Evolutionary conservation across 2,329 filamentous ascomycete genomes (phyloP).

Genomic region (Colletotrichum spaethianum): DNA sequence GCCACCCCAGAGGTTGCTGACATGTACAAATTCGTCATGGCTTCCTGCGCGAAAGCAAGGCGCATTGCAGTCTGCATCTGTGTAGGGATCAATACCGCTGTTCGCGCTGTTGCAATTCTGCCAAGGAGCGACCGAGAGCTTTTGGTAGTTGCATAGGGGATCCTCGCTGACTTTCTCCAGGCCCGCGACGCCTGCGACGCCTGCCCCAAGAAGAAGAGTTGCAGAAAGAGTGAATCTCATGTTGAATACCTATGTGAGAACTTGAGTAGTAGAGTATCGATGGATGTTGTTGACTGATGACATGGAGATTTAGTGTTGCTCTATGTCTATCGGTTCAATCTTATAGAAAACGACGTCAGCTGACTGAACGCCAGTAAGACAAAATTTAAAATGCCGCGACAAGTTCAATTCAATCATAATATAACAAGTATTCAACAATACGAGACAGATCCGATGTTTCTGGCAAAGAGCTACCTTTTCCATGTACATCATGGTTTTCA

Average conservation of each 20-base stretch:
- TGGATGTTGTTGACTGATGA: too few species aligned
- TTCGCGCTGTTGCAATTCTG: conserved; percentile 10
- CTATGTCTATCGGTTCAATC: too few species aligned
- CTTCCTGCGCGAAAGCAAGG: background rate
- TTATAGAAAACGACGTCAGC: too few species aligned
- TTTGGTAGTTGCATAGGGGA: conserved; percentile 19
- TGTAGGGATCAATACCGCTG: conserved; percentile 5
- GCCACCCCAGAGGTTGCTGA: conserved; percentile 11
- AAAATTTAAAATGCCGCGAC: too few species aligned
- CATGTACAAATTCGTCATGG: conserved; percentile 6
- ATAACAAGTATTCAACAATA: too few species aligned
- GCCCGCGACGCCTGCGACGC: conserved; percentile 2
- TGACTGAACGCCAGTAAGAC: too few species aligned
- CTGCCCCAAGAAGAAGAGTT: conserved; percentile 3
- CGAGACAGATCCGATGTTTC: too few species aligned
- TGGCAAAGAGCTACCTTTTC: too few species aligned
- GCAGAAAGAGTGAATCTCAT: conserved; percentile 3
- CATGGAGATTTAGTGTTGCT: too few species aligned
- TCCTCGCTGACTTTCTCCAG: conserved; percentile 5
- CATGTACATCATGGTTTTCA: too few species aligned
- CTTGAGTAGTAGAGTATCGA: too few species aligned
- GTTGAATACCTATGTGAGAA: background rate
- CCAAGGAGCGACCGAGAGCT: conserved; percentile 3
- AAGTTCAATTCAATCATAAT: too few species aligned
- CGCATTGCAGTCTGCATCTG: background rate